Evolutionary conservation across 2,329 filamentous ascomycete genomes (phyloP).

Genomic region (Penicillium polonicum): DNA sequence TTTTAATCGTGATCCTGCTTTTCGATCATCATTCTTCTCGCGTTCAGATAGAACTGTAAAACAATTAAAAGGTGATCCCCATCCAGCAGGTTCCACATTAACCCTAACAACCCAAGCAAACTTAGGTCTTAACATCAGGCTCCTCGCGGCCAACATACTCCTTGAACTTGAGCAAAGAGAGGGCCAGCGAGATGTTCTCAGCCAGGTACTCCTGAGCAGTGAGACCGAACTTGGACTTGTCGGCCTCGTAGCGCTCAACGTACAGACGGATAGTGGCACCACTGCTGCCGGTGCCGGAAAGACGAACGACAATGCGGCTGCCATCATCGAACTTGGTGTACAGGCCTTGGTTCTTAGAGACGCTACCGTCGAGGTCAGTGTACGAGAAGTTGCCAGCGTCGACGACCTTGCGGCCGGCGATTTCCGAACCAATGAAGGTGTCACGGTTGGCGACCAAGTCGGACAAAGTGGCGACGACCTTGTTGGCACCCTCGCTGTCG

Average conservation of each 20-base stretch:
- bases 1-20: conserved; percentile 12
- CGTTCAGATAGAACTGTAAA: conserved; percentile 9
- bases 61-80: conserved; percentile 22
- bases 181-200: conserved; percentile 82
- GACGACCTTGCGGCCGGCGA: conserved; percentile 77
- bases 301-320: conserved; percentile 88
- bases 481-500: conserved; percentile 84
- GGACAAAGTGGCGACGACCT: conserved; percentile 79
- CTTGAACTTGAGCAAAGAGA: conserved; percentile 85
- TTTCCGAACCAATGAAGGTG: conserved; percentile 79
- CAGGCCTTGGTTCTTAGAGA: conserved; percentile 92
- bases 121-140: conserved; percentile 93
- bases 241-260: conserved; percentile 89
- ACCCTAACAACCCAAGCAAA: conserved; percentile 1
- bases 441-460: conserved; percentile 70
- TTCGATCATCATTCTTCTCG: conserved; percentile 17
- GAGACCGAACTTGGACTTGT: conserved; percentile 71
- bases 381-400: conserved; percentile 97
- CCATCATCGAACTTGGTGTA: conserved; percentile 93
- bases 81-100: conserved; percentile 25
- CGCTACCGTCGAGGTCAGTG: conserved; percentile 95
- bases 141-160: conserved; percentile 89
- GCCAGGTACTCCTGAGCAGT: conserved; percentile 93
- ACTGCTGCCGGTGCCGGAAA: conserved; percentile 92
- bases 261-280: conserved; percentile 96